Percentiles rank a stretch among this genome's conserved stretches.
Conservation (phyloP, 2,329 filamentous ascomycete genomes). For the Neocucurbitaria cava region DNA sequence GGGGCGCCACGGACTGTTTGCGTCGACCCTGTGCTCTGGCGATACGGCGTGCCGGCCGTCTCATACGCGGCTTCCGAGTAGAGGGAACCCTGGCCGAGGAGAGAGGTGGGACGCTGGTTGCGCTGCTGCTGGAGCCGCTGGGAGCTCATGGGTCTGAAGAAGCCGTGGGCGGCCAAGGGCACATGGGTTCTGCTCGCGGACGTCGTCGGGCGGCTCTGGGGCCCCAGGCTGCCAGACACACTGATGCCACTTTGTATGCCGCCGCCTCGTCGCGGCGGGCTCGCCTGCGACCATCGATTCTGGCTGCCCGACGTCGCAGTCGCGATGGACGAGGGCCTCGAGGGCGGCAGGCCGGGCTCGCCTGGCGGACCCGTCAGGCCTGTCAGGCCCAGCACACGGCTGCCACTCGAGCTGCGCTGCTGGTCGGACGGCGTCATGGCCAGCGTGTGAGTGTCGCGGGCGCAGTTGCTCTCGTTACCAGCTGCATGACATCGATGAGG, state of each 20-base stretch:
- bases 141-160: conserved; percentile 96
- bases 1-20: conserved; percentile 37
- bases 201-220: conserved; percentile 62
- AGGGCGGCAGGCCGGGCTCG: conserved; percentile 57
- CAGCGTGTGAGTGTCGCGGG: conserved; percentile 36
- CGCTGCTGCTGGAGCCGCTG: conserved; percentile 92
- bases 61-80: conserved; percentile 42
- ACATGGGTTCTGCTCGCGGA: conserved; percentile 84
- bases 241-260: conserved; percentile 38
- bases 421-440: conserved; percentile 43
- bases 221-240: conserved; percentile 54
- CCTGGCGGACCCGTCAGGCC: conserved; percentile 57
- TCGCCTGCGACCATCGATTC: conserved; percentile 61
- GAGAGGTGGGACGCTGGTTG: conserved; percentile 61
- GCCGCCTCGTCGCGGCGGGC: conserved; percentile 64
- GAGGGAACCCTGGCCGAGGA: conserved; percentile 43
- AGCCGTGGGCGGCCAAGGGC: conserved; percentile 86
- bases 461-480: conserved; percentile 25
- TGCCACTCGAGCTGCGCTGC: conserved; percentile 45
- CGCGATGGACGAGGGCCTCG: conserved; percentile 53
- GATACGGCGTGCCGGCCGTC: conserved; percentile 41
- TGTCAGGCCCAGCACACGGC: conserved; percentile 49
- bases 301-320: conserved; percentile 49
- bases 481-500: conserved; percentile 43
- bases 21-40: conserved; percentile 49